phyloP scores from a whole-genome alignment of 2,329 filamentous ascomycete species.

The Fusarium anthophilum region DNA sequence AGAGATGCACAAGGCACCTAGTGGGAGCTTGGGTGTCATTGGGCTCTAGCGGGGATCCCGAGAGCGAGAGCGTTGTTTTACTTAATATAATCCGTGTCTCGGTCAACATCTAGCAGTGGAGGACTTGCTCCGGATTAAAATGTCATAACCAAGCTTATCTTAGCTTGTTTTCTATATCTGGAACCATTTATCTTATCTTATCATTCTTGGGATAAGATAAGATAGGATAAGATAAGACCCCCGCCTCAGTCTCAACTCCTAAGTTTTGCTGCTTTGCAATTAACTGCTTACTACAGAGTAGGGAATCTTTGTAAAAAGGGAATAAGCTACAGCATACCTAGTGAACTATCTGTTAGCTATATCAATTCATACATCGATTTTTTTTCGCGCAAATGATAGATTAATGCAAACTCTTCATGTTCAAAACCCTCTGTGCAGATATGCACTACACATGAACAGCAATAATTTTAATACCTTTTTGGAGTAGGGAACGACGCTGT shows the following conservation, averaged over 20 bases:
- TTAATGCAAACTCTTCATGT: fast-evolving
- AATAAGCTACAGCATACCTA: background rate
- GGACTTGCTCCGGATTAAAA: background rate
- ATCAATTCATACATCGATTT: too few species aligned
- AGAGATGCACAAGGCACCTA: fast-evolving
- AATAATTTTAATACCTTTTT: too few species aligned
- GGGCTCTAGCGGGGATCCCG: fast-evolving
- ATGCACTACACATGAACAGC: too few species aligned
- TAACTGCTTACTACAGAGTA: too few species aligned
- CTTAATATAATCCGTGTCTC: background rate
- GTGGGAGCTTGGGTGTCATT: background rate
- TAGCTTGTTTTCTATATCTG: background rate
- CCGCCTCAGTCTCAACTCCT: too few species aligned
- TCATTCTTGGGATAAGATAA: background rate
- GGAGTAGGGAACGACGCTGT: too few species aligned
- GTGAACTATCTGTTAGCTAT: too few species aligned
- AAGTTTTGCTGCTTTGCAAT: fast-evolving
- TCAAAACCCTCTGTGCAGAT: too few species aligned
- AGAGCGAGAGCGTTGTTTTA: background rate
- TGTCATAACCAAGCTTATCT: background rate
- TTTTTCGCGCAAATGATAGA: fast-evolving
- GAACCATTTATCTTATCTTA: background rate
- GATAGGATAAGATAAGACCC: background rate
- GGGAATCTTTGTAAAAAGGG: fast-evolving
- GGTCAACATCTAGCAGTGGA: background rate